A percentile compares a stretch with the other conserved stretches of the same genome.
These are phyloP conservation scores for Mycena latifolia DNA, from an alignment of 768 basidiomycete species.

Conservation along the genomic window DNA sequence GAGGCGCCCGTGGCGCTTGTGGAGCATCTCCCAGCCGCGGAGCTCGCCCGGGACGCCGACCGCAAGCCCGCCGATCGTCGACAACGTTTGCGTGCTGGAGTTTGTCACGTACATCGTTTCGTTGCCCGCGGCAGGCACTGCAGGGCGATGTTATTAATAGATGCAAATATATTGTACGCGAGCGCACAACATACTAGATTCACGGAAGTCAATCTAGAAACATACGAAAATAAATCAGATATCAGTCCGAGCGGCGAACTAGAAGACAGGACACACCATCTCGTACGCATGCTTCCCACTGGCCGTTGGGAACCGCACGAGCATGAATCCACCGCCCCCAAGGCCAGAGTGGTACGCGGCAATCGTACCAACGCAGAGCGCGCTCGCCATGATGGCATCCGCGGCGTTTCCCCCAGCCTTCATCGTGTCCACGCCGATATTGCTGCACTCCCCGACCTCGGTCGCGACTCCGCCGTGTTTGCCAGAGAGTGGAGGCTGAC, in stretches of 20 bases:
- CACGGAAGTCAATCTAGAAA: constrained; percentile 74
- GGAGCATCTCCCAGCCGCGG: constrained; percentile 74
- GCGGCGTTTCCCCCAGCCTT: constrained; percentile 60
- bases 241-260: too few species aligned
- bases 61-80: constrained; percentile 73
- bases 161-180: not conserved
- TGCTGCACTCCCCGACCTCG: constrained; percentile 46
- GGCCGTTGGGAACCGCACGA: constrained; percentile 24
- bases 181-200: constrained; percentile 48
- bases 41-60: constrained; percentile 83
- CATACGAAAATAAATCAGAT: too few species aligned
- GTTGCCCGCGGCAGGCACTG: constrained; percentile 66
- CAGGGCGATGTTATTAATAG: not conserved
- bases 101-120: constrained; percentile 67
- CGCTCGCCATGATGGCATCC: constrained; percentile 59
- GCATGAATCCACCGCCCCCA: constrained; percentile 41
- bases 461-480: constrained; percentile 34
- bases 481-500: constrained; percentile 3
- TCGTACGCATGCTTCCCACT: constrained; percentile 25
- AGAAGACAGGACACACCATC: constrained; percentile 10
- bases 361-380: constrained; percentile 52
- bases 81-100: constrained; percentile 46
- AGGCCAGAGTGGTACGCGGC: constrained; percentile 54
- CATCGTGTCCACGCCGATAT: constrained; percentile 56
- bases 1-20: constrained; percentile 73